Evolutionary conservation across 208 protist species (phyloP), one percentile per base, ranked within the genome.

Genomic region (Wallacemonas rigidus): DNA sequence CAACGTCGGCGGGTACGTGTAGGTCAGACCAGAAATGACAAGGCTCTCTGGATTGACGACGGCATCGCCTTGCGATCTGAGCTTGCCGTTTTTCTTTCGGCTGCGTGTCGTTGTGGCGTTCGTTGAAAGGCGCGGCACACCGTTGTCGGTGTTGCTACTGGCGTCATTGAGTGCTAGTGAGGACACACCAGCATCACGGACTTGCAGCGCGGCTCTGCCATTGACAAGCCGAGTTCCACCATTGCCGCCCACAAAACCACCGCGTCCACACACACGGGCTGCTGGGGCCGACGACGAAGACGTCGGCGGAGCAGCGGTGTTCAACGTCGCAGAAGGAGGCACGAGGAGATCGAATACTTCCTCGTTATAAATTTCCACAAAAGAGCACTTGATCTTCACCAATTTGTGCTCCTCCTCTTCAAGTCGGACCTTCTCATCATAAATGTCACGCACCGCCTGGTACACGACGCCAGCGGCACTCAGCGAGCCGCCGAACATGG

Each of bases 311-410:
- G 54, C 35, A 6, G 36, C 38, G 35, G 36, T 63, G 57, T 9
- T 6, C 7, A 39, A 5, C 57, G 57, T 35, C 44, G 69, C 58
- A n/a, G 55, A 38, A 9, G 77, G n/a, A 36, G 68, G 69, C 4
- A 75, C 74, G 1, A 95, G 77, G 14, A 97, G 73, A 60, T 97
- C 93, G 51, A 87, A 93, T 1, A 97, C 87, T 2, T 92, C 85
- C 53, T 96, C 93, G 75, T 97, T 97, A 75, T 97, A 97, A 8
- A 97, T 83, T 71, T 97, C 93, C 3, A 93, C 47, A 71, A 95
- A 97, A 53, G 72, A 89, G 71, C 91, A 88, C 62, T 80, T 81
- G 26, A 94, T 40, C 7, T 69, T 77, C 12, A 95, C 89, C 0
- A 67, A 50, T 57, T 90, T 89, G 11, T 73, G 65, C 14, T 85